Base-by-base conservation (phyloP, 2,329 filamentous ascomycete genomes). In the Colletotrichum tabaci region DNA sequence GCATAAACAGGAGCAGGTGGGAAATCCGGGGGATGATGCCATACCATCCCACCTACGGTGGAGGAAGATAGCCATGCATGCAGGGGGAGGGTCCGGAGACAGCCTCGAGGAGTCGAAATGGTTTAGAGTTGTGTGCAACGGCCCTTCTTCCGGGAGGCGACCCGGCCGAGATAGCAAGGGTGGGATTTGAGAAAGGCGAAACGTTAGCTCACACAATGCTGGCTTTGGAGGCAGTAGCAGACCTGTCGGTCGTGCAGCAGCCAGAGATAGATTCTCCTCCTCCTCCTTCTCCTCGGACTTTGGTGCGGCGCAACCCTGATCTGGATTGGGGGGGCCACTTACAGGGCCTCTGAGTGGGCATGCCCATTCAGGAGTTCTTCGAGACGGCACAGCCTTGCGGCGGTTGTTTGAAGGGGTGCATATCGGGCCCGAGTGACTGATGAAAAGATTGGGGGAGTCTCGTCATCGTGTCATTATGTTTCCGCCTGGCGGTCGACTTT, bases 21-120 rank as follows among this genome's bases (percentile, higher is more conserved):
- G 40, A 69, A 58, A 72, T 68, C 65, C 64, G 69, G 69, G 65
- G 69, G 65, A 69, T 69, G 69, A 69, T 61, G 69, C 65, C 56
- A 69, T 61, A 66, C 65, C 56, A 72, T 69, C 46, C 69, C 65
- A 52, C 57, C 18, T 30, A 40, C 53, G 40, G 65, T 55, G 53
- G 69, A 68, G 69, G 53, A 58, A 16, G 21, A 16, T 30, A 30
- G 30, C 30, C 30, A 30, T 30, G 30, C 38, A 16, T 40, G 42
- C 69, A 69, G 53, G 69, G 67, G 67, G 44, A 23, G 49, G 58
- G 7, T 9, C n/a, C 35, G 55, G 61, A 35, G 30, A 30, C 30
- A 30, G 30, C 30, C 30, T 30, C 30, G 30, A 30, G 30, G 30
- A 30, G 30, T 30, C 30, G 6, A 30, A 30, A 44, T 60, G 47